Evolutionary conservation across 139 green algal genomes (phyloP).

Genomic region (Chlamydomonas applanata): DNA sequence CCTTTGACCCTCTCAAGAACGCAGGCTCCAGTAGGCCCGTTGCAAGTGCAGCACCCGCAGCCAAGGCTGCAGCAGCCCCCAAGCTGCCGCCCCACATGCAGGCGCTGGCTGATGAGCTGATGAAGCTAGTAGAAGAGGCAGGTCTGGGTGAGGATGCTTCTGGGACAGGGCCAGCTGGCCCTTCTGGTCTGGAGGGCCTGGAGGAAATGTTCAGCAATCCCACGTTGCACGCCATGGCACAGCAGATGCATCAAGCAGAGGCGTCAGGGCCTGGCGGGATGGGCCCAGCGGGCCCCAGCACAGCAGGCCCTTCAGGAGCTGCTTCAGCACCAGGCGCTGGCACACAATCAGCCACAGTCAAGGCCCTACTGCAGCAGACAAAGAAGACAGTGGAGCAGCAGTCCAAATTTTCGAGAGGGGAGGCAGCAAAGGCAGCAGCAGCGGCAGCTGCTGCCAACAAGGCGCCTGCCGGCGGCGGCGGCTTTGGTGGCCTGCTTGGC

Average conservation of each 20-base stretch:
- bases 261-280: not conserved
- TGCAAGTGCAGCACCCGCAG: not conserved
- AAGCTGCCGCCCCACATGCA: slow-evolving; percentile 31
- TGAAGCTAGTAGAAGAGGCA: slow-evolving; percentile 33
- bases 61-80: not conserved
- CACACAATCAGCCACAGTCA: slow-evolving; percentile 23
- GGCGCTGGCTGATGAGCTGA: slow-evolving; percentile 47
- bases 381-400: slow-evolving; percentile 39
- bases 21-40: not conserved
- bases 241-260: not conserved
- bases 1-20: not conserved
- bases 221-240: not conserved
- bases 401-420: slow-evolving; percentile 28
- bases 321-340: not conserved
- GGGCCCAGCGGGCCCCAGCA: too few species aligned
- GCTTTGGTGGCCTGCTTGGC: not conserved
- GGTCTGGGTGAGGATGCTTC: not conserved
- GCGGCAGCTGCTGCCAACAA: not conserved
- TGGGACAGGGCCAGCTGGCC: not conserved
- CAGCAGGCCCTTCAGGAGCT: too few species aligned
- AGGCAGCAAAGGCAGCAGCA: not conserved
- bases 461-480: not conserved
- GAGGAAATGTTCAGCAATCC: too few species aligned
- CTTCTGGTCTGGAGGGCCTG: too few species aligned
- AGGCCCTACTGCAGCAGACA: slow-evolving; percentile 44